Percentiles rank a stretch among this genome's conserved stretches.
Evolutionary conservation across 495 filamentous ascomycete genomes (phyloP).

Genomic region (Pyronema domesticum): DNA sequence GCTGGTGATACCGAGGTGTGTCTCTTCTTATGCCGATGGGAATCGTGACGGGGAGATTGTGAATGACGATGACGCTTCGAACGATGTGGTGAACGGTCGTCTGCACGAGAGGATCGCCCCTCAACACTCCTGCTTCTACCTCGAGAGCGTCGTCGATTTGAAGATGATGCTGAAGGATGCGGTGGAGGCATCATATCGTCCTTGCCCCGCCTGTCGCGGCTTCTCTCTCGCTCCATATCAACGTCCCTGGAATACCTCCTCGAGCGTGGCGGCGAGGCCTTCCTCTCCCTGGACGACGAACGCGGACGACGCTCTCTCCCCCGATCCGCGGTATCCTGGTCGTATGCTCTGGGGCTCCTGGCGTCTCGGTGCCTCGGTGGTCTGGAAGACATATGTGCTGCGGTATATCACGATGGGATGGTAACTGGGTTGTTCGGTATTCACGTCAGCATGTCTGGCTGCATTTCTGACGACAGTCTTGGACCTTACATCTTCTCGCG

Average conservation of each 20-base stretch:
- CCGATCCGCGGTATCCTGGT: conserved; percentile 1
- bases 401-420: background rate
- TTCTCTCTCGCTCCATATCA: background rate
- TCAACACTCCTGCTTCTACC: conserved; percentile 22
- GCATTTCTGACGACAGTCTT: background rate
- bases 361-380: background rate
- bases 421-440: background rate
- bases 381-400: conserved; percentile 3
- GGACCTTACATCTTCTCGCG: background rate
- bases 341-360: background rate
- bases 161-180: background rate
- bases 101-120: conserved; percentile 16
- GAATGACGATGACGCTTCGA: conserved; percentile 18
- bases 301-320: conserved; percentile 3
- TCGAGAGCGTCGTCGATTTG: conserved; percentile 5
- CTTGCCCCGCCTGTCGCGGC: background rate
- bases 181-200: background rate
- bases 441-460: conserved; percentile 4
- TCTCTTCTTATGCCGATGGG: conserved; percentile 21
- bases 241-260: background rate
- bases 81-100: conserved; percentile 16
- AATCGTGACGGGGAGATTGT: conserved; percentile 18
- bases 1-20: conserved; percentile 18
- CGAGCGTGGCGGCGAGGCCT: background rate
- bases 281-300: conserved; percentile 3